Percentiles rank a stretch among this genome's conserved stretches.
These are phyloP conservation scores for Dothideomycetes sp. DNA, from an alignment of 2,329 filamentous ascomycete genomes.

Conservation along the genomic window DNA sequence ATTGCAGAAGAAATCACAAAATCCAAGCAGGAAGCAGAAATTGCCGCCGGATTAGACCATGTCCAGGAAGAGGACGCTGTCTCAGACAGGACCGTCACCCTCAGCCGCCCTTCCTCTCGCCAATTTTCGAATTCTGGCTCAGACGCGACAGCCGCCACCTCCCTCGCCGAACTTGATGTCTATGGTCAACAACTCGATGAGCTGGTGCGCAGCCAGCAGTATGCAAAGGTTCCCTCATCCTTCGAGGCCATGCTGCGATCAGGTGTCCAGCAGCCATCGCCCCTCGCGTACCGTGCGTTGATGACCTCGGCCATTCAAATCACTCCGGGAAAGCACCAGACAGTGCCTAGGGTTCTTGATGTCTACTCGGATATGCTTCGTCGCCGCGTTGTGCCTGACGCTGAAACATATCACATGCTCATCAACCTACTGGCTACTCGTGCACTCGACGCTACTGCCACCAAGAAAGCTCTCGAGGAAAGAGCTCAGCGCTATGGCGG, in stretches of 20 bases:
- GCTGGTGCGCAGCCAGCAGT: constrained; percentile 60
- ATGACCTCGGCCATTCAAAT: constrained; percentile 75
- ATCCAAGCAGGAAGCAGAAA: constrained; percentile 39
- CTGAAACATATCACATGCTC: constrained; percentile 77
- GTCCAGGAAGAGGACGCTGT: constrained; percentile 5
- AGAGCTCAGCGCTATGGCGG: constrained; percentile 77
- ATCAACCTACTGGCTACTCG: constrained; percentile 72
- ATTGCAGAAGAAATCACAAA: constrained; percentile 68
- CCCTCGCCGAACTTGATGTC: constrained; percentile 46
- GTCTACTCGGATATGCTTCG: constrained; percentile 95
- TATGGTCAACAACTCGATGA: constrained; percentile 72
- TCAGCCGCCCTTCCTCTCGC: background rate
- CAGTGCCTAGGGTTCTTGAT: constrained; percentile 83
- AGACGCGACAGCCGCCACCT: constrained; percentile 1
- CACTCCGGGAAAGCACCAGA: constrained; percentile 66
- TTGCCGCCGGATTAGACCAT: constrained; percentile 10
- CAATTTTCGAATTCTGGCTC: background rate
- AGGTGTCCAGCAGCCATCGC: constrained; percentile 67
- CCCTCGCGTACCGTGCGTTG: constrained; percentile 84
- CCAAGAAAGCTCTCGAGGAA: constrained; percentile 65
- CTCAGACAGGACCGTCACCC: constrained; percentile 4
- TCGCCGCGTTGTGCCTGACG: constrained; percentile 69
- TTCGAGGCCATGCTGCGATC: constrained; percentile 85
- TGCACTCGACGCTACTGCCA: constrained; percentile 64
- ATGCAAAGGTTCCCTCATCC: constrained; percentile 77